These are phyloP conservation scores for Lodderomyces pseudojiufengensis DNA, from an alignment of 1,139 yeast genomes.

Conservation along the genomic window DNA sequence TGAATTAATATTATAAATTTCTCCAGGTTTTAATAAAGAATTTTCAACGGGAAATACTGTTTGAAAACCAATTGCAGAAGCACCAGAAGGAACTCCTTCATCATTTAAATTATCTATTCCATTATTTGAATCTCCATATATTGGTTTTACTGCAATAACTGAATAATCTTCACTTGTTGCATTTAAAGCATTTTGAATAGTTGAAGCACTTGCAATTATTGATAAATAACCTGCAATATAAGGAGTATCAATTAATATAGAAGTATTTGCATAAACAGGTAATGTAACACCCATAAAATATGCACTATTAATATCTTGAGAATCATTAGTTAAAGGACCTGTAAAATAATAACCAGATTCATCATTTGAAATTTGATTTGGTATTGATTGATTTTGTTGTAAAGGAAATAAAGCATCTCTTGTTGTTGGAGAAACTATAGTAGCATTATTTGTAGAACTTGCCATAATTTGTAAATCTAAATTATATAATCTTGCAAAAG, in stretches of 20 bases:
- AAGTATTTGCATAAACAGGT: conserved; percentile 70
- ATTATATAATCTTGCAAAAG: conserved; percentile 69
- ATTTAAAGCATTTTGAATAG: conserved; percentile 48
- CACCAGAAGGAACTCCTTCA: conserved; percentile 1
- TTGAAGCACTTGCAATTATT: conserved; percentile 56
- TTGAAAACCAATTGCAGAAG: conserved; percentile 29
- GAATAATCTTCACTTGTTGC: conserved; percentile 37
- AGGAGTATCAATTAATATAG: conserved; percentile 59
- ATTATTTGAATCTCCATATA: conserved; percentile 16
- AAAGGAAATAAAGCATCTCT: conserved; percentile 52
- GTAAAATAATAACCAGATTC: conserved; percentile 40
- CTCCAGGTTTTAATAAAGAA: conserved; percentile 18
- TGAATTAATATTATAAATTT: conserved; percentile 25
- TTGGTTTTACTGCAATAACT: conserved; percentile 33
- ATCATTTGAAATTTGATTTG: conserved; percentile 25
- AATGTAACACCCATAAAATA: conserved; percentile 58
- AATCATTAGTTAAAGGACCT: conserved; percentile 54
- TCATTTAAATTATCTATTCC: conserved; percentile 12
- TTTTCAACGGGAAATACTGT: conserved; percentile 31
- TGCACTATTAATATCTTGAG: conserved; percentile 22
- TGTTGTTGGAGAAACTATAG: conserved; percentile 27
- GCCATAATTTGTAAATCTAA: conserved; percentile 40
- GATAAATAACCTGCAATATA: conserved; percentile 71
- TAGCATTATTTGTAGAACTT: conserved; percentile 27
- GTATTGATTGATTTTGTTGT: conserved; percentile 40